A percentile compares a stretch with the other conserved stretches of the same genome.
Conservation (phyloP, 306 rosid genomes). For the Rosa chinensis region DNA sequence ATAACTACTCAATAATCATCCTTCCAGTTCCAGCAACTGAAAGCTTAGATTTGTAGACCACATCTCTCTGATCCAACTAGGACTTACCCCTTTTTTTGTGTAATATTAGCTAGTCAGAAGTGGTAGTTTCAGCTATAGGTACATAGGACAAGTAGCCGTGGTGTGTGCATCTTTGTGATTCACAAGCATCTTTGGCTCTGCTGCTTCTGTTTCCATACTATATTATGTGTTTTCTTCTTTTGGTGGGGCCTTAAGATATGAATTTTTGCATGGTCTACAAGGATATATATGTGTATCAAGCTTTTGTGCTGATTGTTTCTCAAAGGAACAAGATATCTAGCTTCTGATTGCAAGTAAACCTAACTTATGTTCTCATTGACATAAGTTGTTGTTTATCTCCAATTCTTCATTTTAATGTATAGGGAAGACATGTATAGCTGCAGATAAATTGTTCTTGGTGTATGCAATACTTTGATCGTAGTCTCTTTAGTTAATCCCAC, state of each 20-base stretch:
- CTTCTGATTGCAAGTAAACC: no score
- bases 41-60: slow-evolving; percentile 9
- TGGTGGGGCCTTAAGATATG: slow-evolving; percentile 52
- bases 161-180: not conserved
- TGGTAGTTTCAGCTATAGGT: slow-evolving; percentile 58
- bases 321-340: no score
- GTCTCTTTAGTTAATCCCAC: not conserved
- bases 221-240: slow-evolving; percentile 32
- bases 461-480: no score
- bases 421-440: no score
- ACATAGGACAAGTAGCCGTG: slow-evolving; percentile 53
- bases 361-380: no score
- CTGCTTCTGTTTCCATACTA: slow-evolving; percentile 43
- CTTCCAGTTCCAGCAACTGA: slow-evolving; percentile 67
- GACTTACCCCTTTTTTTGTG: slow-evolving; percentile 39
- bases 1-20: slow-evolving; percentile 30
- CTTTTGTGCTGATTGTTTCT: slow-evolving; percentile 34
- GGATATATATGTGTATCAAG: slow-evolving; percentile 43
- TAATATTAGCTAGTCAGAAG: slow-evolving; percentile 46
- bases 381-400: no score
- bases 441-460: no score
- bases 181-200: not conserved
- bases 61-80: slow-evolving; percentile 58
- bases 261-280: slow-evolving; percentile 39
- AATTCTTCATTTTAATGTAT: no score